Conservation (phyloP, 1,139 yeast genomes). For the Magnusiomyces sp. region DNA sequence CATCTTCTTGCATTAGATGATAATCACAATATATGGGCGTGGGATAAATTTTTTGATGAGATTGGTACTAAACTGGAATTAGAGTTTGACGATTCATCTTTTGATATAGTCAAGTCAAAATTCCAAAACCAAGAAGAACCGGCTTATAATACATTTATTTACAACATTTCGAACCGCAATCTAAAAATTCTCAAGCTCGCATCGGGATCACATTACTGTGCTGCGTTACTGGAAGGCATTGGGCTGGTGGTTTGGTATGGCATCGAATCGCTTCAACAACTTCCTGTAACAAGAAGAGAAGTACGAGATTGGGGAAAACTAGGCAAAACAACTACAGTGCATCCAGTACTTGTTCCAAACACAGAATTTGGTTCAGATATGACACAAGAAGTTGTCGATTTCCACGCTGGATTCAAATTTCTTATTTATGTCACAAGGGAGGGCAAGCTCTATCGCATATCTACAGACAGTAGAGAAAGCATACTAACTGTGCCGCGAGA, state of each 20-base stretch:
- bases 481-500: conserved; percentile 11
- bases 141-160: no score
- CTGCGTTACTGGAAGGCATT: conserved; percentile 41
- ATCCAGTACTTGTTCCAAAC: conserved; percentile 13
- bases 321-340: conserved; percentile 3
- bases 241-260: conserved; percentile 58
- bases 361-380: conserved; percentile 25
- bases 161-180: no score
- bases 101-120: no score
- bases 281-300: conserved; percentile 37
- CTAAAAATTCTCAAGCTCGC: conserved; percentile 36
- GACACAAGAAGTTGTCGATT: conserved; percentile 41
- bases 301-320: conserved; percentile 22
- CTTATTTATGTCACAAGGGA: conserved; percentile 42
- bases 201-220: conserved; percentile 66
- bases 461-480: conserved; percentile 19
- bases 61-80: conserved; percentile 45
- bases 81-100: conserved; percentile 19
- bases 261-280: conserved; percentile 27
- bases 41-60: conserved; percentile 40
- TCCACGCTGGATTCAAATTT: conserved; percentile 46
- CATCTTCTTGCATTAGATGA: conserved; percentile 58
- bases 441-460: conserved; percentile 41
- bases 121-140: conserved; percentile 7
- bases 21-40: conserved; percentile 45